Evolutionary conservation across 2,329 filamentous ascomycete species (phyloP), one percentile per base, ranked within the genome.

Genomic region (Xylaria sp.): DNA sequence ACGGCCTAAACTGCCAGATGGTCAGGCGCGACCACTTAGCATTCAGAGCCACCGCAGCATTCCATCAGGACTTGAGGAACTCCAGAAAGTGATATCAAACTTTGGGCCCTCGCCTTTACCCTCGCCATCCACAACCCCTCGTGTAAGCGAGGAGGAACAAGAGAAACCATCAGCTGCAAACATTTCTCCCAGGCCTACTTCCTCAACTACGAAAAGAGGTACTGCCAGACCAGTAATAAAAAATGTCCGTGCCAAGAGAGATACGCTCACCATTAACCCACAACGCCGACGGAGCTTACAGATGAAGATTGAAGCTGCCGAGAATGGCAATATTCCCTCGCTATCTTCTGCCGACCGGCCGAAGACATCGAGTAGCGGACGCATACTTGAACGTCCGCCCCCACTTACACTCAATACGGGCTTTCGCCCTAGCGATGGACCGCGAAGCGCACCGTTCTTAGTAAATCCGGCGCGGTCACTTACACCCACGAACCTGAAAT

Each of bases 241-340:
- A 41, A 83, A 83, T 52, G 83, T 86, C 0, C 72, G 75, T n/a
- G 84, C 86, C 3, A 85, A 84, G 74, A 84, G 86, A 39, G 85
- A 88, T 52, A 87, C 85, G 1, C 73, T 86, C 15, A 84, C 84
- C 0, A 82, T 85, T 23, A 81, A 81, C 69, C 80, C 82, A 0
- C 80, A 84, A 1, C 80, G 82, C 23, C 80, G 84, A 44, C 80
- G 81, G 55, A 88, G 86, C 72, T 79, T 87, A 63, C 82, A 83
- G 3, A 84, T 85, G 79, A 82, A 83, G 66, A 80, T 87, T 13
- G 83, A 86, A 41, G 71, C 74, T 34, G 66, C 57, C 5, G 73
- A 71, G 31, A 62, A 31, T 23, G 50, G 61, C 5, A 37, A 18
- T 44, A 59, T 56, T 20, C 57, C 65, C 1, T 28, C 67, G 1